A percentile compares a stretch with the other conserved stretches of the same genome.
Evolutionary conservation across 2,329 filamentous ascomycete species (phyloP).

Genomic region (Colletotrichum sp.): DNA sequence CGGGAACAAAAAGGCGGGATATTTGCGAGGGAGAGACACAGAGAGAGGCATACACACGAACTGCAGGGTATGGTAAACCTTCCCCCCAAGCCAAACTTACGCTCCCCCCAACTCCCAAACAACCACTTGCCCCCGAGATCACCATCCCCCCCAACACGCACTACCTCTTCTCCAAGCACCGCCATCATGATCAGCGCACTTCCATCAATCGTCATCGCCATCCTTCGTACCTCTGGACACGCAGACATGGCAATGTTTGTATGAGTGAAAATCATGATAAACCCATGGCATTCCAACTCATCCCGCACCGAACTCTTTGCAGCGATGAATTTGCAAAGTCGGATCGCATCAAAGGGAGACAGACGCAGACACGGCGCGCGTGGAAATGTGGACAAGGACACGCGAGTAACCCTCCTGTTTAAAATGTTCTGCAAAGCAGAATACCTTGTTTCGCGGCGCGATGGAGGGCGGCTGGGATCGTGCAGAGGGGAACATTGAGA

Average conservation of each 20-base stretch:
- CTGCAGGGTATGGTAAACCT: constrained; percentile 22
- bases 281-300: constrained; percentile 14
- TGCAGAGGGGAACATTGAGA: neutral
- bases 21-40: neutral
- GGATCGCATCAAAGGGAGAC: constrained; percentile 10
- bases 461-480: constrained; percentile 5
- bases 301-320: constrained; percentile 14
- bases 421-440: constrained; percentile 20
- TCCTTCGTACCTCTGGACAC: neutral
- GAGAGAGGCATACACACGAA: constrained; percentile 1
- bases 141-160: neutral
- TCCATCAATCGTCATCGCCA: neutral
- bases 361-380: constrained; percentile 1
- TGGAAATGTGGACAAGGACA: constrained; percentile 22
- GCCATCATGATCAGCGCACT: neutral
- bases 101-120: neutral
- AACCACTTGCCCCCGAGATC: neutral
- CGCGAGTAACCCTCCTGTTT: constrained; percentile 22
- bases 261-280: constrained; percentile 22
- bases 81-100: constrained; percentile 17
- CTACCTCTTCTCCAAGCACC: neutral
- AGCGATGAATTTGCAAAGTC: constrained; percentile 23
- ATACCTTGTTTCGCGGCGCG: constrained; percentile 17
- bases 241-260: constrained; percentile 17
- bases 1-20: neutral